These are phyloP conservation scores for Aquilaria yunnanensis DNA, from an alignment of 345 rosid species.

Conservation along the genomic window DNA sequence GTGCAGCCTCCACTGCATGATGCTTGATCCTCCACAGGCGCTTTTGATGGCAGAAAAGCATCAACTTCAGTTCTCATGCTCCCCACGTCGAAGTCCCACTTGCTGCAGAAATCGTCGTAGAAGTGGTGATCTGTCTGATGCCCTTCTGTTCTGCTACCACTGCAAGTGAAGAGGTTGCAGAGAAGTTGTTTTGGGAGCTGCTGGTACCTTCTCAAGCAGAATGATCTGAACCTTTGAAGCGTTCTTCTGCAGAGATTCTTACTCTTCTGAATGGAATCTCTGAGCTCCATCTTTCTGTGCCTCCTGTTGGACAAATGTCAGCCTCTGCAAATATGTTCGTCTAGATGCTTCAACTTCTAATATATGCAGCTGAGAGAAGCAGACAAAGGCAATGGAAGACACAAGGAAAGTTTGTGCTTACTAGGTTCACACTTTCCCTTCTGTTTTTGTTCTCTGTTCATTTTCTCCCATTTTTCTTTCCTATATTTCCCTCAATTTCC, in stretches of 20 bases:
- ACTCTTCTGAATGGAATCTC: conserved; percentile 47
- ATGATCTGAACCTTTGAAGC: conserved; percentile 42
- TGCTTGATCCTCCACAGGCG: conserved; percentile 16
- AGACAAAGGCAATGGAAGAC: conserved; percentile 17
- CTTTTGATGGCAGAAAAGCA: conserved; percentile 3
- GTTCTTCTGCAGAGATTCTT: conserved; percentile 40
- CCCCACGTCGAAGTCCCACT: conserved; percentile 33
- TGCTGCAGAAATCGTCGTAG: conserved; percentile 24
- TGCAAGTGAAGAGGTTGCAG: conserved; percentile 35
- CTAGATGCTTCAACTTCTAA: not conserved
- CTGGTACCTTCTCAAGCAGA: conserved; percentile 39
- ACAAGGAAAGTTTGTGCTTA: conserved; percentile 15
- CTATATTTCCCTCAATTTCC: too few species aligned
- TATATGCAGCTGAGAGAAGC: not conserved
- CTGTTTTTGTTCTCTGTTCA: not conserved
- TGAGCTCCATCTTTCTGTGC: conserved; percentile 27
- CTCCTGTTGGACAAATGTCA: not conserved
- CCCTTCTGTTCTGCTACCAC: conserved; percentile 14
- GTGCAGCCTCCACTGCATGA: conserved; percentile 12
- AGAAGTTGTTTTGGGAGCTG: conserved; percentile 38
- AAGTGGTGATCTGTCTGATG: conserved; percentile 18
- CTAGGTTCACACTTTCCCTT: conserved; percentile 3
- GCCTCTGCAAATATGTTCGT: too few species aligned
- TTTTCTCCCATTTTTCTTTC: too few species aligned
- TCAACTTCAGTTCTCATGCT: conserved; percentile 21